A percentile compares a stretch with the other conserved stretches of the same genome.
Conservation (phyloP, 257 asterid genomes). For the Eucommia ulmoides region DNA sequence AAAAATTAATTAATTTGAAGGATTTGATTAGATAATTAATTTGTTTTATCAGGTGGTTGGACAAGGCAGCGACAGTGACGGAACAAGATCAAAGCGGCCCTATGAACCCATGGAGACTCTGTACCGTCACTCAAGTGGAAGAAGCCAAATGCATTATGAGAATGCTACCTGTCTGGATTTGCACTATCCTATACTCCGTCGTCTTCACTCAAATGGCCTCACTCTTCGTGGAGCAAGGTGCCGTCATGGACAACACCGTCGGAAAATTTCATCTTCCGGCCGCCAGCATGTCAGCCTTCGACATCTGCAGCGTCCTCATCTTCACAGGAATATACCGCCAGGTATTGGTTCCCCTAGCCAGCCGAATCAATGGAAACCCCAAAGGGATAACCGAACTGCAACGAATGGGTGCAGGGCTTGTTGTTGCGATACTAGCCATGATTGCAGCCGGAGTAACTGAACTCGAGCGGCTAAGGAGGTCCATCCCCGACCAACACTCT, state of each 20-base stretch:
- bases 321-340: conserved; percentile 47
- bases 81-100: conserved; percentile 24
- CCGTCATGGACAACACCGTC: conserved; percentile 31
- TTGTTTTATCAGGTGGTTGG: conserved; percentile 1
- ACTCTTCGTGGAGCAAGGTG: conserved; percentile 72
- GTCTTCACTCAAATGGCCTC: conserved; percentile 85
- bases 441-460: conserved; percentile 54
- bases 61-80: background rate
- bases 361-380: conserved; percentile 31
- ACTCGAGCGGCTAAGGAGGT: conserved; percentile 25
- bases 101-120: conserved; percentile 41
- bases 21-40: background rate
- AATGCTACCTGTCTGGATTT: conserved; percentile 65
- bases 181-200: conserved; percentile 69
- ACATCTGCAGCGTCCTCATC: conserved; percentile 52
- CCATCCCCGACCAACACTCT: conserved; percentile 13
- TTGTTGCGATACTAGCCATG: conserved; percentile 61
- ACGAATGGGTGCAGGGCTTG: conserved; percentile 71
- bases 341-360: conserved; percentile 38
- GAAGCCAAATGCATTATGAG: conserved; percentile 68
- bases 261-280: conserved; percentile 56
- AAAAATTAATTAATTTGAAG: background rate
- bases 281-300: conserved; percentile 77
- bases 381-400: conserved; percentile 66
- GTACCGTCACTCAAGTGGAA: conserved; percentile 72